These are phyloP conservation scores for Ceratocystis eucalypticola DNA, from an alignment of 2,329 filamentous ascomycete species.

Conservation along the genomic window DNA sequence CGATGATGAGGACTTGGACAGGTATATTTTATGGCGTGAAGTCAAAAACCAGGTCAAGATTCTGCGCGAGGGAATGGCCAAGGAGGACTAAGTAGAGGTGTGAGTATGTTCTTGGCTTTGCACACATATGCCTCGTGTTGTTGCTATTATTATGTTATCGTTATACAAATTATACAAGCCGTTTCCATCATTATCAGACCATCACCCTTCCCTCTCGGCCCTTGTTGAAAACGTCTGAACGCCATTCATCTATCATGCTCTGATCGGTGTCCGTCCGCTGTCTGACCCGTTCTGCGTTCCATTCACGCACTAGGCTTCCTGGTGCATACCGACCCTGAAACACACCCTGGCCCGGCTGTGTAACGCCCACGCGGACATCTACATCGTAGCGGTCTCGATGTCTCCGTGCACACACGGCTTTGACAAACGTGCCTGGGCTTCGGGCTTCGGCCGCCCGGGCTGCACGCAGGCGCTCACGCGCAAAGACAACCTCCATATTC, in stretches of 20 bases:
- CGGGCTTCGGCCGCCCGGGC: slow-evolving; percentile 52
- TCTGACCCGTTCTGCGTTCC: slow-evolving; percentile 62
- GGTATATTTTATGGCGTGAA: slow-evolving; percentile 44
- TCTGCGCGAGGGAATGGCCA: slow-evolving; percentile 44
- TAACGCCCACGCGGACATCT: slow-evolving; percentile 49
- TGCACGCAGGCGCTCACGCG: slow-evolving; percentile 71
- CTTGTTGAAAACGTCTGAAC: slow-evolving; percentile 31
- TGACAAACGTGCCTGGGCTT: slow-evolving; percentile 48
- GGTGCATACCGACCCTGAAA: slow-evolving; percentile 82
- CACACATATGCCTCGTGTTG: too few species aligned
- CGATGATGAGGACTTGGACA: slow-evolving; percentile 28
- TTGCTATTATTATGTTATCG: not conserved
- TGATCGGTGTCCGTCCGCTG: slow-evolving; percentile 65
- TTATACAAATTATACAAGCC: not conserved
- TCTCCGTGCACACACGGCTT: slow-evolving; percentile 68
- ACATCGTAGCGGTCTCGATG: slow-evolving; percentile 67
- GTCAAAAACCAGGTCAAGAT: slow-evolving; percentile 51
- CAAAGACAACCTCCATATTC: slow-evolving; percentile 78
- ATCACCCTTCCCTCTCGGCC: not conserved
- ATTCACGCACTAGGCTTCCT: slow-evolving; percentile 78
- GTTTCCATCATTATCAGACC: not conserved
- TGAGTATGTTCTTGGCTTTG: not conserved
- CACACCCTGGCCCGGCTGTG: slow-evolving; percentile 37
- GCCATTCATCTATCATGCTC: slow-evolving; percentile 59
- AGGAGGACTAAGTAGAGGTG: not conserved